Evolutionary conservation across 2,329 filamentous ascomycete species (phyloP).

Genomic region (Purpureocillium lavendulum): DNA sequence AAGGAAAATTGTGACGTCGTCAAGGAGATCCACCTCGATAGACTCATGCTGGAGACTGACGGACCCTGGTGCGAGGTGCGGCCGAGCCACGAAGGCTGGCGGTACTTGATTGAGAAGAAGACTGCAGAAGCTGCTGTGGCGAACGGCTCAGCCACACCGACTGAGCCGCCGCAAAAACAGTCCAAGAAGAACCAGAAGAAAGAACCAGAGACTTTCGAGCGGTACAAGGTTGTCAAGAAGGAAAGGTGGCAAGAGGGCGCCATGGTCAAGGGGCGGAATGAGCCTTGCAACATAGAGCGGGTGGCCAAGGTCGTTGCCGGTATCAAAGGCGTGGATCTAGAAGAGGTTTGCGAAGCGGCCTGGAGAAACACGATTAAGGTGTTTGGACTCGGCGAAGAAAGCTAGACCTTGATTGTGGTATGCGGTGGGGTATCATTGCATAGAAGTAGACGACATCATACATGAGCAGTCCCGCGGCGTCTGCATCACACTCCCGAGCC

Average conservation of each 20-base stretch:
- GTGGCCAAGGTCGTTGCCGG: conserved; percentile 84
- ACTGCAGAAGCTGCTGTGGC: conserved; percentile 7
- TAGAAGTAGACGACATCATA: conserved; percentile 8
- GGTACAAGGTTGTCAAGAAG: conserved; percentile 86
- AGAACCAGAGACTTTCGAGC: conserved; percentile 57
- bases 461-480: conserved; percentile 1
- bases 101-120: conserved; percentile 45
- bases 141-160: not conserved
- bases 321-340: conserved; percentile 70
- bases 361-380: conserved; percentile 77
- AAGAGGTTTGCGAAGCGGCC: conserved; percentile 78
- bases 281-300: conserved; percentile 77
- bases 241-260: conserved; percentile 83
- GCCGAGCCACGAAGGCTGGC: conserved; percentile 76
- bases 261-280: conserved; percentile 93
- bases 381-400: conserved; percentile 55
- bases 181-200: conserved; percentile 41
- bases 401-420: conserved; percentile 6
- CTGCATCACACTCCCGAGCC: conserved; percentile 40
- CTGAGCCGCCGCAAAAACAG: conserved; percentile 21
- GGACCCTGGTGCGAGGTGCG: conserved; percentile 97
- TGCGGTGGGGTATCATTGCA: conserved; percentile 19
- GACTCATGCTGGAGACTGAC: conserved; percentile 91
- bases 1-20: conserved; percentile 84
- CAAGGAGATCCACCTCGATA: conserved; percentile 65